Conservation (phyloP, 2,329 filamentous ascomycete species). For the Bimuria novae-zelandiae region DNA sequence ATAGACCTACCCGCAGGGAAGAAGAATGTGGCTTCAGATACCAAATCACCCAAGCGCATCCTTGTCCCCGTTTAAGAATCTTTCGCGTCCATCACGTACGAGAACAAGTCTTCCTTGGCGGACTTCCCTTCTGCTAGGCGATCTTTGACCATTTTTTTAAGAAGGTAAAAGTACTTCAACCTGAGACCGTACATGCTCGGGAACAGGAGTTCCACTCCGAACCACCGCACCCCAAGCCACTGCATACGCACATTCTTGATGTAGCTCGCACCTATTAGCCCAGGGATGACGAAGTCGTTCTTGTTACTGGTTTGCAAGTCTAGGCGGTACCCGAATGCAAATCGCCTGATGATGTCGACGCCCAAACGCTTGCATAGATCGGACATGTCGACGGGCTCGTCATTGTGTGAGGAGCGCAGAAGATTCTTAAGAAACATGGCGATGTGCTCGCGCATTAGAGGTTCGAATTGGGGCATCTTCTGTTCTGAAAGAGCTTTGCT, state of each 20-base stretch:
- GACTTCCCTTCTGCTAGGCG: slow-evolving; percentile 4
- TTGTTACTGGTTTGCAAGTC: slow-evolving; percentile 23
- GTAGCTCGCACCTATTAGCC: not conserved
- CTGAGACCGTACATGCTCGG: not conserved
- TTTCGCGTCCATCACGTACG: slow-evolving; percentile 45
- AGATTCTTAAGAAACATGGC: slow-evolving; percentile 27
- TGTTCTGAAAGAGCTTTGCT: slow-evolving; percentile 45
- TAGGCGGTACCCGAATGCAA: slow-evolving; percentile 41
- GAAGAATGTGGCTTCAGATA: slow-evolving; percentile 13
- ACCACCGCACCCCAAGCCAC: not conserved
- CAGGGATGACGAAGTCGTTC: slow-evolving; percentile 18
- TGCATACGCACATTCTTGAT: slow-evolving; percentile 6
- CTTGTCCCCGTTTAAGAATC: slow-evolving; percentile 43
- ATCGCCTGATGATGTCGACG: slow-evolving; percentile 49
- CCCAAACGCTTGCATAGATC: slow-evolving; percentile 8
- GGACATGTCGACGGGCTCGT: slow-evolving; percentile 30
- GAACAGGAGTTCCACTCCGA: slow-evolving; percentile 1
- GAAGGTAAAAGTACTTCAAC: slow-evolving; percentile 7
- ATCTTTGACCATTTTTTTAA: slow-evolving; percentile 2
- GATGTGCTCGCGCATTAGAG: slow-evolving; percentile 42
- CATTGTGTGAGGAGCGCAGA: slow-evolving; percentile 6
- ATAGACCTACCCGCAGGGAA: slow-evolving; percentile 24
- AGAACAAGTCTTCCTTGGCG: slow-evolving; percentile 44
- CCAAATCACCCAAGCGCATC: slow-evolving; percentile 25
- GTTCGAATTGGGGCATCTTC: slow-evolving; percentile 46